These are phyloP conservation scores for Penicillium subrubescens DNA, from an alignment of 495 filamentous ascomycete species.

Conservation along the genomic window DNA sequence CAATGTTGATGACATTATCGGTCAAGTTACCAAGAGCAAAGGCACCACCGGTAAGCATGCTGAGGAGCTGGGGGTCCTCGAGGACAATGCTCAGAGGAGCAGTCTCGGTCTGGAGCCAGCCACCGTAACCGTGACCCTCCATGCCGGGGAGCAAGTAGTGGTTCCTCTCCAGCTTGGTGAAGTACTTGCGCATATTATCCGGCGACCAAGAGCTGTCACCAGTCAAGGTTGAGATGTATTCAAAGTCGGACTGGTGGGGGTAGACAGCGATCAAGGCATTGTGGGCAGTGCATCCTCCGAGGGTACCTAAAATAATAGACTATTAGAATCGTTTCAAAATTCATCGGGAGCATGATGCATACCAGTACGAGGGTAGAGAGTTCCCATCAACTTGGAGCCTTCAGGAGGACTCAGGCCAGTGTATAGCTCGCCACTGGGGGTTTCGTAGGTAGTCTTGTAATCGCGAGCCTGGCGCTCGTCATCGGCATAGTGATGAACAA, in stretches of 20 bases:
- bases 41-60: constrained; percentile 50
- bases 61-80: constrained; percentile 54
- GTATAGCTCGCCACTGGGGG: constrained; percentile 39
- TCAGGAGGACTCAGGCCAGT: constrained; percentile 40
- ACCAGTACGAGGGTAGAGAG: constrained; percentile 45
- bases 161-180: constrained; percentile 51
- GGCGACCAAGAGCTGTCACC: constrained; percentile 47
- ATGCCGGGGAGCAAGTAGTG: constrained; percentile 46
- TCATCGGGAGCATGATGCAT: neutral
- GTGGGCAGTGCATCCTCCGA: constrained; percentile 50
- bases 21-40: constrained; percentile 51
- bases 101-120: constrained; percentile 56
- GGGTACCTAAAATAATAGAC: constrained; percentile 24
- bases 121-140: constrained; percentile 56
- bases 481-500: constrained; percentile 47
- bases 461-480: constrained; percentile 42
- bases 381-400: constrained; percentile 41
- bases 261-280: constrained; percentile 47
- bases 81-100: constrained; percentile 51
- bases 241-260: constrained; percentile 48
- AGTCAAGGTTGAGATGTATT: constrained; percentile 44
- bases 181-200: constrained; percentile 48
- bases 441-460: constrained; percentile 45
- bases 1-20: constrained; percentile 39
- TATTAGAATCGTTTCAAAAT: neutral